Conservation (phyloP, 805 yeast genomes). For the Kuraishia ogatae region DNA sequence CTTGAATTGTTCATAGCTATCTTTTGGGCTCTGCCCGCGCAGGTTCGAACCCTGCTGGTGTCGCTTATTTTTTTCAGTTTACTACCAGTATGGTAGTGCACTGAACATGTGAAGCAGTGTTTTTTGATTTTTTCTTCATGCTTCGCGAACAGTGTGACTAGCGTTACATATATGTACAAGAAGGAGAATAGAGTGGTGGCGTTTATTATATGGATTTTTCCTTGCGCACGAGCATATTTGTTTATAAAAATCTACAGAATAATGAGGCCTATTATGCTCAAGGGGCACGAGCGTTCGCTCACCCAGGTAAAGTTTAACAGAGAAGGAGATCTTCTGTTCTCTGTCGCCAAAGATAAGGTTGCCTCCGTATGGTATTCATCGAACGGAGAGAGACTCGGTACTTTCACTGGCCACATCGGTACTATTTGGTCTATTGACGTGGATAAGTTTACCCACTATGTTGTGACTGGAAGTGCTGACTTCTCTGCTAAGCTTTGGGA, state of each 20-base stretch:
- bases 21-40: not conserved
- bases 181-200: not conserved
- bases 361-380: constrained; percentile 92
- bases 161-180: not conserved
- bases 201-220: no score
- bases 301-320: constrained; percentile 93
- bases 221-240: not conserved
- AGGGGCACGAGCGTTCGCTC: constrained; percentile 96
- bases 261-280: constrained; percentile 65
- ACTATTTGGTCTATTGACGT: constrained; percentile 93
- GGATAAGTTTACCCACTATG: constrained; percentile 55
- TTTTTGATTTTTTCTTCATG: not conserved
- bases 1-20: not conserved
- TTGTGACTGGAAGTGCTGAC: constrained; percentile 90
- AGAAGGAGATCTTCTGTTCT: constrained; percentile 90
- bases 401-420: constrained; percentile 84
- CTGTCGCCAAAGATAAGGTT: constrained; percentile 85
- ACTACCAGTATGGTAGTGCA: not conserved
- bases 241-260: constrained; percentile 9
- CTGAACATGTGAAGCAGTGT: not conserved
- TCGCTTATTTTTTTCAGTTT: not conserved
- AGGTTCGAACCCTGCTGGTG: not conserved
- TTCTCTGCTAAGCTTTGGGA: constrained; percentile 79
- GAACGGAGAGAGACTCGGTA: constrained; percentile 95
- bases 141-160: not conserved